These are phyloP conservation scores for Nowakowskiella sp. DNA, from an alignment of 192 early-diverging fungal genomes.

Conservation along the genomic window DNA sequence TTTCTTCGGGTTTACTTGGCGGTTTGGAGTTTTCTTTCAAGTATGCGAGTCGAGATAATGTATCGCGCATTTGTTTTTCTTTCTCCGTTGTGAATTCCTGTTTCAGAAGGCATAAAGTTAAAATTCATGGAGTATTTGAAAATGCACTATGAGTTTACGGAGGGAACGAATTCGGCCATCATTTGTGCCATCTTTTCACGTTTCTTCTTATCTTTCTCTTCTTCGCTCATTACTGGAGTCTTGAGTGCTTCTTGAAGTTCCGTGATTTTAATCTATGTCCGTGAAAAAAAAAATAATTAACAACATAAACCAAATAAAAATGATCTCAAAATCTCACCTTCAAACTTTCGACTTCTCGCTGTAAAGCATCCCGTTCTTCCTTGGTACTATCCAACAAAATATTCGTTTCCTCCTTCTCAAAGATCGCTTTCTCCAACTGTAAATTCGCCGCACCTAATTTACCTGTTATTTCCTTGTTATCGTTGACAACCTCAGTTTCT, in stretches of 20 bases:
- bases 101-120: neutral
- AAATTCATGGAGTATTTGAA: neutral
- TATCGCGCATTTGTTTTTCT: conserved; percentile 65
- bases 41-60: conserved; percentile 58
- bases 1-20: conserved; percentile 48
- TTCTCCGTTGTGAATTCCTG: conserved; percentile 64
- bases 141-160: conserved; percentile 32
- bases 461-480: conserved; percentile 64
- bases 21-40: conserved; percentile 41
- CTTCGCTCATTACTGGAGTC: conserved; percentile 24
- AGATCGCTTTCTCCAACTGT: conserved; percentile 79
- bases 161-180: conserved; percentile 72
- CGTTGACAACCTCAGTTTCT: conserved; percentile 26
- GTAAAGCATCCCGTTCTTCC: conserved; percentile 74
- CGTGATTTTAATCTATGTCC: conserved; percentile 34
- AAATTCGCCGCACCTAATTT: conserved; percentile 72
- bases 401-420: conserved; percentile 78
- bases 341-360: conserved; percentile 62
- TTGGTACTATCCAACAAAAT: conserved; percentile 86
- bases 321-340: conserved; percentile 46
- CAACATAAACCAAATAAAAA: conserved; percentile 8
- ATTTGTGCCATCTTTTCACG: conserved; percentile 78
- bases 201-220: conserved; percentile 71
- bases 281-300: conserved; percentile 19
- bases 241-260: conserved; percentile 27